Evolutionary conservation across 176 grass and related monocot species (phyloP).

Genomic region (Ananas comosus): DNA sequence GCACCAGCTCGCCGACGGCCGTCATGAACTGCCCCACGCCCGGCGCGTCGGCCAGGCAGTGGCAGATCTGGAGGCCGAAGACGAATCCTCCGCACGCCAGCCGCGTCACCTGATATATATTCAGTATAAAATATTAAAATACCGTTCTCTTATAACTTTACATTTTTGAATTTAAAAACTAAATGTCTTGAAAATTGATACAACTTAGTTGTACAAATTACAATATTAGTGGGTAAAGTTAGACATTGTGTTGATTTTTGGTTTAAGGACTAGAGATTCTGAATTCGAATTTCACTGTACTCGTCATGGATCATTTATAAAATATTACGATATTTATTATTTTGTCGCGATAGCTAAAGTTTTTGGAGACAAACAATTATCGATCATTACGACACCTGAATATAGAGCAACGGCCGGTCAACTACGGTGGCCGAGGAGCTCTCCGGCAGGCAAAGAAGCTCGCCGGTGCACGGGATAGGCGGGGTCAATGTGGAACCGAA

Average conservation of each 20-base stretch:
- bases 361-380: not conserved
- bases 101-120: constrained; percentile 24
- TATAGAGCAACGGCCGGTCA: constrained; percentile 47
- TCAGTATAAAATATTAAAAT: no score
- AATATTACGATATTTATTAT: no score
- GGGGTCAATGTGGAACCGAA: constrained; percentile 63
- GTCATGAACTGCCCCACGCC: constrained; percentile 34
- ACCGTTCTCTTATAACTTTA: no score
- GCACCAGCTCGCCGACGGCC: constrained; percentile 26
- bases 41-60: constrained; percentile 40
- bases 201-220: no score
- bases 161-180: no score
- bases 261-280: no score
- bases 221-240: no score
- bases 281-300: no score
- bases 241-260: no score
- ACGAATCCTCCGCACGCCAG: constrained; percentile 42
- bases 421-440: constrained; percentile 39
- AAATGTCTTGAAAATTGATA: no score
- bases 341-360: no score
- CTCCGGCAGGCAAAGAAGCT: constrained; percentile 58
- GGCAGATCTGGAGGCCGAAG: constrained; percentile 33
- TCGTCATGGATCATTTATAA: no score
- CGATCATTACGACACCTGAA: constrained; percentile 35
- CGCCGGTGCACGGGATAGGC: constrained; percentile 55